phyloP scores from a whole-genome alignment of 257 asterid species.

The Plantago elongata region DNA sequence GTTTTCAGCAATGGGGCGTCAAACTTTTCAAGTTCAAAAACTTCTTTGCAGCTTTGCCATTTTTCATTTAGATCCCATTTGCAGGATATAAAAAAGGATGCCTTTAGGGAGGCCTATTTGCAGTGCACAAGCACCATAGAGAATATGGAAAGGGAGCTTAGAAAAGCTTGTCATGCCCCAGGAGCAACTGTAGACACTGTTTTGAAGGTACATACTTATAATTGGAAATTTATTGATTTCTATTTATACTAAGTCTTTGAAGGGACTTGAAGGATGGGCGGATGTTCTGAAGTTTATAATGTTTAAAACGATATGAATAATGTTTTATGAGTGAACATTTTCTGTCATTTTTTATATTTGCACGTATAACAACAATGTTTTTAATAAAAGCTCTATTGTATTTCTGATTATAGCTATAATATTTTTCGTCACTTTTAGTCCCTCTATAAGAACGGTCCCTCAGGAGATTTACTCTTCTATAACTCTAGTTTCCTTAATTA shows the following conservation, averaged over 20 bases:
- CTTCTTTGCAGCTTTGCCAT: conserved; percentile 1
- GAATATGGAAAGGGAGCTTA: conserved; percentile 83
- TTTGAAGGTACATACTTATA: conserved; percentile 50
- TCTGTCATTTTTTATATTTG: too few relatives aligned
- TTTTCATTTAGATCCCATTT: conserved; percentile 28
- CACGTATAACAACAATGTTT: too few relatives aligned
- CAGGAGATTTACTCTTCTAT: too few relatives aligned
- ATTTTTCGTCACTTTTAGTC: too few relatives aligned
- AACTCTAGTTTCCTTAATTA: neutral
- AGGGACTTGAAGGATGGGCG: too few relatives aligned
- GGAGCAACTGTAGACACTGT: conserved; percentile 70
- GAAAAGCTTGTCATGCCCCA: conserved; percentile 82
- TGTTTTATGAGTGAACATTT: too few relatives aligned
- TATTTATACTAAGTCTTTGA: too few relatives aligned
- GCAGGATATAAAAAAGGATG: conserved; percentile 89
- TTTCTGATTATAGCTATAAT: too few relatives aligned
- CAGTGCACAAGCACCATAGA: conserved; percentile 67
- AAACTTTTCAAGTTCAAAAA: neutral
- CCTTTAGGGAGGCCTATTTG: conserved; percentile 84
- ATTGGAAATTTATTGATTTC: conserved; percentile 11
- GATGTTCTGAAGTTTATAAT: too few relatives aligned
- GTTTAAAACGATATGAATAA: too few relatives aligned
- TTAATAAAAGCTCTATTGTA: too few relatives aligned
- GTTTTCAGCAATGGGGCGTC: neutral
- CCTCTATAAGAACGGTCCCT: too few relatives aligned